A percentile compares a stretch with the other conserved stretches of the same genome.
phyloP scores from a whole-genome alignment of 768 basidiomycete species.

The Trametes maxima region DNA sequence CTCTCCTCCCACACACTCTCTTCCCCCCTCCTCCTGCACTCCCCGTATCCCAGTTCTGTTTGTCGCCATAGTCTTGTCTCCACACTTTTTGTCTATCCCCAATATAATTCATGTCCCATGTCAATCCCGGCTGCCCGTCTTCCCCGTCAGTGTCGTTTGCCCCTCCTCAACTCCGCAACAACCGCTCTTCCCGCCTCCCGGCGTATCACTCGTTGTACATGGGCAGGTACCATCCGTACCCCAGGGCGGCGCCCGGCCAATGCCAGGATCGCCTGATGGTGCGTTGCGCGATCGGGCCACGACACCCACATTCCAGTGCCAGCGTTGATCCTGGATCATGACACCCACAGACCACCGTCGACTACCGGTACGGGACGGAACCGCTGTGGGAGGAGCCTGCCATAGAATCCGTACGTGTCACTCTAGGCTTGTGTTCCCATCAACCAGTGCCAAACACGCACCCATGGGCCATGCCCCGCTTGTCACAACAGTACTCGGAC shows the following conservation, averaged over 20 bases:
- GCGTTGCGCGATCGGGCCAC: neutral
- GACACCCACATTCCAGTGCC: neutral
- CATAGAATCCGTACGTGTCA: neutral
- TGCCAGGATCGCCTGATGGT: conserved; percentile 12
- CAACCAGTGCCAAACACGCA: neutral
- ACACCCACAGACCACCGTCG: conserved; percentile 6
- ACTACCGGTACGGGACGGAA: conserved; percentile 4
- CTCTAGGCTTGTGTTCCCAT: neutral
- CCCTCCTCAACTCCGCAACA: neutral
- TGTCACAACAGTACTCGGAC: neutral
- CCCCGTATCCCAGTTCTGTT: neutral
- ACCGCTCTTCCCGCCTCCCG: conserved; percentile 9
- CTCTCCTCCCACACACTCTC: neutral
- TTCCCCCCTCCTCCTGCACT: neutral
- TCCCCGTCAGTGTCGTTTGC: conserved; percentile 1
- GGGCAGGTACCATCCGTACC: conserved; percentile 17
- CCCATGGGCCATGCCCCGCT: neutral
- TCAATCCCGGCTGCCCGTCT: conserved; percentile 16
- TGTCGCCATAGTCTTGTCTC: neutral
- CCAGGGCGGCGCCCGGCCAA: neutral
- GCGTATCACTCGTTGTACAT: conserved; percentile 11
- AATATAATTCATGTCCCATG: conserved; percentile 10
- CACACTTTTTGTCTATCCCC: neutral
- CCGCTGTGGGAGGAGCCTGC: conserved; percentile 7
- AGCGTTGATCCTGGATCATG: neutral